Percentiles rank a stretch among this genome's conserved stretches.
Evolutionary conservation across 1,139 yeast species (phyloP).

Genomic region (Taphrina deformans): DNA sequence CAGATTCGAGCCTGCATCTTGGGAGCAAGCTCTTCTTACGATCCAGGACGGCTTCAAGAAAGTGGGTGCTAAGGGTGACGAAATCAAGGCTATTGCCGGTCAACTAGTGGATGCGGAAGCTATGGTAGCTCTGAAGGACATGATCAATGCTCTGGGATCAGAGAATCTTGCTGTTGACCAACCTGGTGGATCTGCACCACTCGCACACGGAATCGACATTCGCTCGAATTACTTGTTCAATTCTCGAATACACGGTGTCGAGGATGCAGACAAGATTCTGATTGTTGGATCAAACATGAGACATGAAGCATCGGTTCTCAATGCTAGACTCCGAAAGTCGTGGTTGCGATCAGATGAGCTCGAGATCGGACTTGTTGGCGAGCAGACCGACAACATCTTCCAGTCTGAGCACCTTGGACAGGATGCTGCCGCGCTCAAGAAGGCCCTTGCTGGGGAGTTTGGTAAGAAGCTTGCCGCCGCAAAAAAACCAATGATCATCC

Average conservation of each 20-base stretch:
- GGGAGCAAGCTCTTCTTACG: conserved; percentile 82
- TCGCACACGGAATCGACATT: conserved; percentile 69
- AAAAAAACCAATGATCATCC: conserved; percentile 71
- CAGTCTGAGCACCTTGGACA: conserved; percentile 65
- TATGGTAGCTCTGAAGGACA: conserved; percentile 76
- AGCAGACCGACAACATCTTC: conserved; percentile 74
- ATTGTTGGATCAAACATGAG: conserved; percentile 85
- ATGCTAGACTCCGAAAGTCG: conserved; percentile 78
- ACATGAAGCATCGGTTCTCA: conserved; percentile 85
- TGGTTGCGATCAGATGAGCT: conserved; percentile 71
- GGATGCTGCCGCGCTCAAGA: conserved; percentile 57
- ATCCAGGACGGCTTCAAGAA: conserved; percentile 65
- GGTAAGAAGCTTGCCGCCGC: conserved; percentile 71
- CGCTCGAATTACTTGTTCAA: conserved; percentile 81
- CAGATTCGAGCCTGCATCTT: conserved; percentile 70
- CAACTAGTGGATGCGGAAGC: conserved; percentile 82
- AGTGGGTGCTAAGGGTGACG: conserved; percentile 64
- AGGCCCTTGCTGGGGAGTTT: conserved; percentile 65
- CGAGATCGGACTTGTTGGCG: conserved; percentile 71
- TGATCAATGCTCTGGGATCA: conserved; percentile 72
- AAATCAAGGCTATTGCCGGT: conserved; percentile 79
- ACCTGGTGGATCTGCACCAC: conserved; percentile 56
- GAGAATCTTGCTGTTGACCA: conserved; percentile 79
- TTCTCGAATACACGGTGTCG: conserved; percentile 76
- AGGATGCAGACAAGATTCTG: conserved; percentile 76